Base-by-base conservation (phyloP, 352 stramenopile species). In the Pythium aphanidermatum region DNA sequence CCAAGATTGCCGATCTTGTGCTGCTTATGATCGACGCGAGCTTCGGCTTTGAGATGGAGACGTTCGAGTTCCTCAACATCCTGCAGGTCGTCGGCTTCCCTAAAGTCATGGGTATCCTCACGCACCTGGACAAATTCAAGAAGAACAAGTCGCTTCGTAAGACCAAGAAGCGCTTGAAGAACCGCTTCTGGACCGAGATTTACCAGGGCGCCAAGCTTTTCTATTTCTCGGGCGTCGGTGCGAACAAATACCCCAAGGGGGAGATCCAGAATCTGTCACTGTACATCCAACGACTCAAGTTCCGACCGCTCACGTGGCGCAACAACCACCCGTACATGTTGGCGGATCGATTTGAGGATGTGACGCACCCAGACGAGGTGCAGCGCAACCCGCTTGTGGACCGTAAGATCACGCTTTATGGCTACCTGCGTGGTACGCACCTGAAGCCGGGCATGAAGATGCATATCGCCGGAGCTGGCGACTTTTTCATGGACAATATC, bases 21-120 rank as follows among this genome's bases (percentile, higher is more conserved):
- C 63, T 99, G 29, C 65, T 99, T 13, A 89, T 98, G 24, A 95
- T 99, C 28, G 97, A 99, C 82, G 97, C 95, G n/a, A 99, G 96
- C 58, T 99, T 99, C 59, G 97, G 97, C 8, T 99, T 99, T 63
- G 97, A 99, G 63, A 99, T 99, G 97, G 96, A 99, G 70, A 99
- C 96, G 12, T 99, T 99, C 50, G 97, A 99, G 77, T 99, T 99
- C 62, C 82, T 99, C 8, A 99, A 99, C 67, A 97, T 99, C 50
- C 80, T 99, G 9, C 97, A 99, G 70, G 73, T 86, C 23, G 67
- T 83, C 0, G 82, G 81, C 0, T 94, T 94, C 52, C 91, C 91
- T 14, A 96, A 96, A 58, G 91, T 98, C 23, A 98, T 99, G 87
- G 97, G 97, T 37, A 96, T 99, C 33, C 86, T 99, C 41, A 99